These are phyloP conservation scores for Zoysia pacifica DNA, from an alignment of 176 grass and related monocot species.

Conservation along the genomic window DNA sequence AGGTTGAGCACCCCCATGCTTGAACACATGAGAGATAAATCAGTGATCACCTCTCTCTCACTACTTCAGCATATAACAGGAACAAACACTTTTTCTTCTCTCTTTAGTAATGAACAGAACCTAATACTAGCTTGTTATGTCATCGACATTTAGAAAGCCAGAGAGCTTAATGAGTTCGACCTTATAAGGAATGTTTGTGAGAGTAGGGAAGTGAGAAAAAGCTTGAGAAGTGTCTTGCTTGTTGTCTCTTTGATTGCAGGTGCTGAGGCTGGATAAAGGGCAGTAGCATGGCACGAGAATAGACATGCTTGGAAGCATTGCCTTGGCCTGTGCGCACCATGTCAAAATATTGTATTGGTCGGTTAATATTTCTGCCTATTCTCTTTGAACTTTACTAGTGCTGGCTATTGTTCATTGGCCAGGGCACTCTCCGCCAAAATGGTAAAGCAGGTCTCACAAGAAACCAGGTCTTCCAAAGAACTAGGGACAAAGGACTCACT, in stretches of 20 bases:
- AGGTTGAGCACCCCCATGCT: conserved; percentile 51
- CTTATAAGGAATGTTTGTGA: neutral
- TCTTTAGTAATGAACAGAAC: neutral
- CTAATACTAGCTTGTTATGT: conserved; percentile 4
- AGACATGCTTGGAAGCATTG: conserved; percentile 46
- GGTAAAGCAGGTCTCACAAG: conserved; percentile 42
- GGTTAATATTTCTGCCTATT: conserved; percentile 21
- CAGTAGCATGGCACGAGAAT: conserved; percentile 31
- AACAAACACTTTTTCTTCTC: neutral
- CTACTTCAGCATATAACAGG: conserved; percentile 23
- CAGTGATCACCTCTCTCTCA: neutral
- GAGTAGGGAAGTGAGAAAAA: neutral
- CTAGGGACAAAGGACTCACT: conserved; percentile 41
- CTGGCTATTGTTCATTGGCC: conserved; percentile 35
- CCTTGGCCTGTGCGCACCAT: conserved; percentile 31
- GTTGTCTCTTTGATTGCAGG: conserved; percentile 12
- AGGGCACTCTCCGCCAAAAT: conserved; percentile 20
- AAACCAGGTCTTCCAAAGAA: conserved; percentile 39
- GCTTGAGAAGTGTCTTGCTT: neutral
- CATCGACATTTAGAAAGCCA: neutral
- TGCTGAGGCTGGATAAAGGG: conserved; percentile 24
- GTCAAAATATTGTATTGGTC: conserved; percentile 46
- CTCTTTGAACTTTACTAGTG: conserved; percentile 28
- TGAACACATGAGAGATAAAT: conserved; percentile 39
- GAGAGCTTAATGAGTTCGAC: neutral